Percentiles rank a stretch among this genome's conserved stretches.
Evolutionary conservation across 345 rosid species (phyloP).

Genomic region (Syzygium aqueum): DNA sequence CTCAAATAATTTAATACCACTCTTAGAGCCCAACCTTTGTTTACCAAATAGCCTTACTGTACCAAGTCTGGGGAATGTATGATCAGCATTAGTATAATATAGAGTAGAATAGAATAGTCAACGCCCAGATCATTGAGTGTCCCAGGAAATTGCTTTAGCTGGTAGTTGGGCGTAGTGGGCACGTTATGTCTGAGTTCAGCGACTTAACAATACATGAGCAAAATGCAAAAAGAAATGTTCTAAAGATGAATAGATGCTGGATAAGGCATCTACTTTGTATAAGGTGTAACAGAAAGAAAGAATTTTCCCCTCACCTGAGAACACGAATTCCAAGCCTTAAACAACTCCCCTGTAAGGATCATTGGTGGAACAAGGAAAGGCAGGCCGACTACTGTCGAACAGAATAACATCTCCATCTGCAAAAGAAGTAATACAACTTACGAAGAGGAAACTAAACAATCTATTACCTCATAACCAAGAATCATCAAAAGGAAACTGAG

Average conservation of each 20-base stretch:
- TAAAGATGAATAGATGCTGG: neutral
- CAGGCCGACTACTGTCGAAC: constrained; percentile 87
- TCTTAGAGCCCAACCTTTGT: neutral
- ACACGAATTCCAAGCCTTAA: constrained; percentile 91
- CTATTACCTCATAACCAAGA: neutral
- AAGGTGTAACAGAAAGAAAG: neutral
- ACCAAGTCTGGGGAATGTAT: neutral
- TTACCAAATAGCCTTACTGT: neutral
- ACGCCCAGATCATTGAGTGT: constrained; percentile 4
- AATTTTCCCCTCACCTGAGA: constrained; percentile 43
- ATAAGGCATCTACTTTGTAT: neutral
- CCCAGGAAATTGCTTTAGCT: neutral
- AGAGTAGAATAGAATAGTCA: neutral
- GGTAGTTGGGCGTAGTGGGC: neutral
- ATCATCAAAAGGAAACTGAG: neutral
- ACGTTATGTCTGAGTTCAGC: neutral
- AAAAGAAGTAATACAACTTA: neutral
- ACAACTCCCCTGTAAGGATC: constrained; percentile 92
- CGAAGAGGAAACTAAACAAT: neutral
- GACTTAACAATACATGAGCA: neutral
- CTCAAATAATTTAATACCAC: neutral
- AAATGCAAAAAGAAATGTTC: neutral
- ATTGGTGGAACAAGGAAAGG: constrained; percentile 89
- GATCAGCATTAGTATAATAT: neutral
- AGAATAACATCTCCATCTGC: constrained; percentile 95